A percentile compares a stretch with the other conserved stretches of the same genome.
These are phyloP conservation scores for Microascus cirrosus DNA, from an alignment of 2,329 filamentous ascomycete genomes.

Conservation along the genomic window DNA sequence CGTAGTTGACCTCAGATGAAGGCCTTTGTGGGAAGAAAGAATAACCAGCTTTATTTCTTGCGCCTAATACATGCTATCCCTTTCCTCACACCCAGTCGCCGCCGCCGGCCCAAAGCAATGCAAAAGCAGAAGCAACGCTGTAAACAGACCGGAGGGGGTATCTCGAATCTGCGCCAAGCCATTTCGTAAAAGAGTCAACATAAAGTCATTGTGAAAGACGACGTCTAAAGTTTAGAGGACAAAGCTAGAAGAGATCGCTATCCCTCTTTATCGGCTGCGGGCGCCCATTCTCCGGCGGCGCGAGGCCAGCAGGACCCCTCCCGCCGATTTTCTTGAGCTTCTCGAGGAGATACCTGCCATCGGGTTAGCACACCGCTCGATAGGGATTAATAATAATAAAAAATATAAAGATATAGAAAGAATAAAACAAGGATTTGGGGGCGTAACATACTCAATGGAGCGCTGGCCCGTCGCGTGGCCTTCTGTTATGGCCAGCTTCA, in stretches of 20 bases:
- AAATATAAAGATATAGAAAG: no score
- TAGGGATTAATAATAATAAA: constrained; percentile 7
- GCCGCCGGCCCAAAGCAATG: background rate
- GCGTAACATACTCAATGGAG: constrained; percentile 44
- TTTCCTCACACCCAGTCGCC: background rate
- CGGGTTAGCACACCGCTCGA: constrained; percentile 16
- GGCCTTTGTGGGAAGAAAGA: no score
- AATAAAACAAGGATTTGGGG: constrained; percentile 19
- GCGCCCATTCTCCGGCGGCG: constrained; percentile 19
- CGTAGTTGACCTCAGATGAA: no score
- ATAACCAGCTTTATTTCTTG: no score
- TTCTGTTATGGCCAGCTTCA: constrained; percentile 43
- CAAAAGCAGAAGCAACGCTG: background rate
- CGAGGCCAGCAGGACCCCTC: constrained; percentile 18
- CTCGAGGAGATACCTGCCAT: constrained; percentile 39
- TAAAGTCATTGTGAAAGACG: background rate
- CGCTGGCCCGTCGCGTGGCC: constrained; percentile 37
- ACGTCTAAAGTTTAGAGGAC: background rate
- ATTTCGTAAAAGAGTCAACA: background rate
- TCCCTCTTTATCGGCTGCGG: constrained; percentile 24
- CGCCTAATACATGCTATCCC: background rate
- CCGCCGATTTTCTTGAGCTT: constrained; percentile 38
- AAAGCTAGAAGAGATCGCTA: background rate
- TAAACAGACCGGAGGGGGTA: background rate
- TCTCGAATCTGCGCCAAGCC: background rate